phyloP scores from a whole-genome alignment of 805 yeast genomes.

The Kockiozyma suomiensis region DNA sequence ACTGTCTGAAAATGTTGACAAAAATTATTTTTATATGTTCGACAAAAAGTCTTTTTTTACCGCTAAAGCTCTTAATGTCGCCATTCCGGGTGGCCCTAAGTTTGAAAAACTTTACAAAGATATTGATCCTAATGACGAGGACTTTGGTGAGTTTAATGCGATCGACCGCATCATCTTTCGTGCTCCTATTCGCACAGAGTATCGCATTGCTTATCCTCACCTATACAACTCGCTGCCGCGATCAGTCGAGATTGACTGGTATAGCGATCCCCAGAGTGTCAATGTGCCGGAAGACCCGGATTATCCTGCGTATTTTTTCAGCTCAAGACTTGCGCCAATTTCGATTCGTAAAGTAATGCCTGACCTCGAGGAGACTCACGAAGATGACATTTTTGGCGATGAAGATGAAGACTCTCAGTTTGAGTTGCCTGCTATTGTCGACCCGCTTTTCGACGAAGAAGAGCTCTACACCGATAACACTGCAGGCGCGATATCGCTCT shows the following conservation, averaged over 20 bases:
- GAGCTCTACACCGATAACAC: constrained; percentile 52
- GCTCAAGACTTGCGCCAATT: constrained; percentile 60
- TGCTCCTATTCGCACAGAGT: constrained; percentile 75
- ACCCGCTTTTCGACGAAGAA: constrained; percentile 56
- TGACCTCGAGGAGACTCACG: constrained; percentile 35
- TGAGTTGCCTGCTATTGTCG: constrained; percentile 47
- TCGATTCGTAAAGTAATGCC: constrained; percentile 41
- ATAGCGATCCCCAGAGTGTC: constrained; percentile 64
- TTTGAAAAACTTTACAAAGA: constrained; percentile 84
- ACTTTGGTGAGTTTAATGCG: constrained; percentile 86
- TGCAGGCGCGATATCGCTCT: constrained; percentile 60
- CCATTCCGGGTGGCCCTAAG: constrained; percentile 94
- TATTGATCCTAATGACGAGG: constrained; percentile 66
- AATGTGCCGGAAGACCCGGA: constrained; percentile 53
- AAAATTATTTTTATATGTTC: constrained; percentile 69
- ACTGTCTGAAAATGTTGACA: constrained; percentile 57
- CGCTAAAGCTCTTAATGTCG: constrained; percentile 84
- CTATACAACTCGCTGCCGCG: constrained; percentile 78
- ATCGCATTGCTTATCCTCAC: constrained; percentile 82
- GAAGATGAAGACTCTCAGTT: constrained; percentile 48
- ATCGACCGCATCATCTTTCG: constrained; percentile 86
- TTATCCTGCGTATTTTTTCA: constrained; percentile 59
- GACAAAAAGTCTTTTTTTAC: constrained; percentile 81
- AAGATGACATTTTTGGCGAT: constrained; percentile 33
- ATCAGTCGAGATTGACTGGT: constrained; percentile 62